These are phyloP conservation scores for Claviceps pazoutovae DNA, from an alignment of 2,329 filamentous ascomycete genomes.

Conservation along the genomic window DNA sequence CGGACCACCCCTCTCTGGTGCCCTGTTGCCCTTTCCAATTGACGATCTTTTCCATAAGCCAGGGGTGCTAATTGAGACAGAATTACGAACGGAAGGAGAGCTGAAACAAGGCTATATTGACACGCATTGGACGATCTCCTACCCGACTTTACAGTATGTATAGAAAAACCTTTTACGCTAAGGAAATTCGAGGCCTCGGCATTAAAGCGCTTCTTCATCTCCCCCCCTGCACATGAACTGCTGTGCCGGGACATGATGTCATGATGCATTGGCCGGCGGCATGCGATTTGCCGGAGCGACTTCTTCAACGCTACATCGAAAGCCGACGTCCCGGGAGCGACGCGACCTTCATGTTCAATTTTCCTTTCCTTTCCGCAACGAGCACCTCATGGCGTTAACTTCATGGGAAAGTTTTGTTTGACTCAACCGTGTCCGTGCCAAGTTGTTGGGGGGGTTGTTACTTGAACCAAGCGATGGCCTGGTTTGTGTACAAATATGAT, in stretches of 20 bases:
- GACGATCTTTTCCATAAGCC: not conserved
- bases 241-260: not conserved
- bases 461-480: not conserved
- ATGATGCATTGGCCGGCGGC: no score
- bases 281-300: no score
- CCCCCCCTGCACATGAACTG: not conserved
- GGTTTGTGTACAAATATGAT: not conserved
- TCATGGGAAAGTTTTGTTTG: not conserved
- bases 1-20: not conserved
- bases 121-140: not conserved
- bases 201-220: not conserved
- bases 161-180: not conserved
- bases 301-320: no score
- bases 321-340: not conserved
- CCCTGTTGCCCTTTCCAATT: not conserved
- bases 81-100: slow-evolving; percentile 3
- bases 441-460: not conserved
- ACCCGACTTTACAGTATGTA: not conserved
- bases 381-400: no score
- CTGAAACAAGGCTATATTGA: not conserved
- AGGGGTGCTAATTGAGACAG: slow-evolving; percentile 7
- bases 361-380: not conserved
- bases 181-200: not conserved
- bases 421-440: not conserved
- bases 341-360: not conserved